phyloP scores from a whole-genome alignment of 768 basidiomycete genomes.

The Aureoboletus auriporus region DNA sequence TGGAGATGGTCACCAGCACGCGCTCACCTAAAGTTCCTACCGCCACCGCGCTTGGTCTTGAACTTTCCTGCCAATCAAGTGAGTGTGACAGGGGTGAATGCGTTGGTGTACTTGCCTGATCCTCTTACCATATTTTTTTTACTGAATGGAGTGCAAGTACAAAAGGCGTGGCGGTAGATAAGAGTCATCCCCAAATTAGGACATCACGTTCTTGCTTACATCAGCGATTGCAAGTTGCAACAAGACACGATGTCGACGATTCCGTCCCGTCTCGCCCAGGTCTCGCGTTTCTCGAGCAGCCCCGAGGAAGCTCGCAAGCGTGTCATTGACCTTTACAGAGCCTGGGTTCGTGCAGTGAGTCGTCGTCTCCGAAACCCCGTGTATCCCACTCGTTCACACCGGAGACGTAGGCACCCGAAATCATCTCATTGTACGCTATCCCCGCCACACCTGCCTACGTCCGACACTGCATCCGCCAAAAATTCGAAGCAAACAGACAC shows the following conservation, averaged over 20 bases:
- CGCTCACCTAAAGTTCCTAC: slow-evolving; percentile 73
- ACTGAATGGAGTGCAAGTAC: neutral
- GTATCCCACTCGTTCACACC: neutral
- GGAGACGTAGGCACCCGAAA: slow-evolving; percentile 82
- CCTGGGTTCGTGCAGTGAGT: slow-evolving; percentile 91
- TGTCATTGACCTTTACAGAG: slow-evolving; percentile 77
- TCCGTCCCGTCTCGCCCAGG: slow-evolving; percentile 79
- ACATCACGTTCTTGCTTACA: slow-evolving; percentile 10
- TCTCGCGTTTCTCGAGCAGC: slow-evolving; percentile 54
- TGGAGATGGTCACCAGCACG: slow-evolving; percentile 1
- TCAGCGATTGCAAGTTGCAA: slow-evolving; percentile 9
- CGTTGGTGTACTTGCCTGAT: slow-evolving; percentile 13
- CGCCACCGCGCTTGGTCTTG: slow-evolving; percentile 86
- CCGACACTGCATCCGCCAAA: slow-evolving; percentile 76
- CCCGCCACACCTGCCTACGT: slow-evolving; percentile 74
- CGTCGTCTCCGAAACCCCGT: neutral
- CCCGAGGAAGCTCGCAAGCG: slow-evolving; percentile 61
- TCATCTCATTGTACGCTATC: slow-evolving; percentile 77
- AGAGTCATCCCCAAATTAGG: slow-evolving; percentile 12
- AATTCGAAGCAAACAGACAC: slow-evolving; percentile 82
- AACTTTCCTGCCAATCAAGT: slow-evolving; percentile 54
- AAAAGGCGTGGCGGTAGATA: slow-evolving; percentile 21
- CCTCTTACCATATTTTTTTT: slow-evolving; percentile 30
- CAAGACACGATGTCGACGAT: slow-evolving; percentile 68
- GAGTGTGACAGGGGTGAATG: neutral